A percentile compares a stretch with the other conserved stretches of the same genome.
phyloP scores from a whole-genome alignment of 495 filamentous ascomycete genomes.

The Lophiotrema nucula region DNA sequence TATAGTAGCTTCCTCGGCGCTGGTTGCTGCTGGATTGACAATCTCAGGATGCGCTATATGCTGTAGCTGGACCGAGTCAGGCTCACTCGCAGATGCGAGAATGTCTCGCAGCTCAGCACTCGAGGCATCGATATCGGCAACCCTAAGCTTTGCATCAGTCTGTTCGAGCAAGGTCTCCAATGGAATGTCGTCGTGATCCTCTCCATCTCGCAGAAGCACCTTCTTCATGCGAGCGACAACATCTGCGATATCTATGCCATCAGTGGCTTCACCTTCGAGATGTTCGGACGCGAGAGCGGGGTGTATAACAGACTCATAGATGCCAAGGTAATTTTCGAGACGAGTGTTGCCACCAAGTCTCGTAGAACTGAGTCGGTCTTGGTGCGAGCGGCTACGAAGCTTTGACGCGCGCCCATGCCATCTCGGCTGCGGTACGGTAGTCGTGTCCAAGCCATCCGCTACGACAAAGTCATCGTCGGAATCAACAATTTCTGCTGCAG shows the following conservation, averaged over 20 bases:
- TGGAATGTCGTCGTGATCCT: background rate
- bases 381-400: too few relatives aligned
- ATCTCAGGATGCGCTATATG: conserved; percentile 2
- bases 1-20: conserved; percentile 7
- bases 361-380: background rate
- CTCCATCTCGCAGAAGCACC: background rate
- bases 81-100: background rate
- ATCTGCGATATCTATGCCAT: background rate
- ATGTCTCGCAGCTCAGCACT: conserved; percentile 14
- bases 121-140: conserved; percentile 27
- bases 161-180: background rate
- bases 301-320: background rate
- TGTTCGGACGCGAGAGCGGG: background rate
- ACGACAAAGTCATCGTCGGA: conserved; percentile 33
- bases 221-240: background rate
- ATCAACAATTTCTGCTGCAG: too few relatives aligned
- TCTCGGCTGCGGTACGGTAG: background rate
- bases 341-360: background rate
- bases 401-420: too few relatives aligned
- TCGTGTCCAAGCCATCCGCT: conserved; percentile 22
- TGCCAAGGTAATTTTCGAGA: background rate
- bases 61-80: conserved; percentile 1
- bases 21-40: background rate
- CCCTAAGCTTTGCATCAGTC: conserved; percentile 3
- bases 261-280: background rate